A percentile compares a stretch with the other conserved stretches of the same genome.
phyloP scores from a whole-genome alignment of 345 rosid species.

The Ceriops tagal region DNA sequence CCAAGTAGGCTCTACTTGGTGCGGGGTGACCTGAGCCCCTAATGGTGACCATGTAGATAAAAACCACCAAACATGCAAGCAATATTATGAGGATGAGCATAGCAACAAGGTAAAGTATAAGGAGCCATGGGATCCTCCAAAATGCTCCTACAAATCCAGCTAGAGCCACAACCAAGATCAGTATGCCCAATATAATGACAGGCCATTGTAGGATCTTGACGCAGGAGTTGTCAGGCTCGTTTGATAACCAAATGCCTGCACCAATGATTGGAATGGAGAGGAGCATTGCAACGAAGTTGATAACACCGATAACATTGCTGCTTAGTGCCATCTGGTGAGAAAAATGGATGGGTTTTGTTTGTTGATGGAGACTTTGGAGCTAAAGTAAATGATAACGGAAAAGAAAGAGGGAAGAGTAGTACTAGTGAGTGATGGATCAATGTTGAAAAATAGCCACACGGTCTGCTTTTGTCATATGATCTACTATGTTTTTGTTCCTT shows the following conservation, averaged over 20 bases:
- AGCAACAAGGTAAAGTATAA: slow-evolving; percentile 58
- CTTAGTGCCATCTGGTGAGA: slow-evolving; percentile 57
- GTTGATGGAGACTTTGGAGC: background rate
- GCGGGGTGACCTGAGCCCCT: slow-evolving; percentile 74
- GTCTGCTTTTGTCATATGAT: slow-evolving; percentile 7
- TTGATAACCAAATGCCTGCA: slow-evolving; percentile 84
- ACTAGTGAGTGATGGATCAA: background rate
- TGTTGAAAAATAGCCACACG: slow-evolving; percentile 1
- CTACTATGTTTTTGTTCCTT: slow-evolving; percentile 26
- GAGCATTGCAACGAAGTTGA: slow-evolving; percentile 80
- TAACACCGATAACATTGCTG: slow-evolving; percentile 75
- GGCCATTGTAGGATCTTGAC: slow-evolving; percentile 92
- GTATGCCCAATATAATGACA: slow-evolving; percentile 66
- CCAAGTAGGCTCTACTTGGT: slow-evolving; percentile 75
- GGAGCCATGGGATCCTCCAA: slow-evolving; percentile 84
- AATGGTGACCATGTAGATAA: slow-evolving; percentile 68
- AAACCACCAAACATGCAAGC: slow-evolving; percentile 58
- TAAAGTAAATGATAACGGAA: background rate
- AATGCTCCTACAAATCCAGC: slow-evolving; percentile 82
- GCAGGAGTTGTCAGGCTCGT: slow-evolving; percentile 71
- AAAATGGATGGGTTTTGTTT: background rate
- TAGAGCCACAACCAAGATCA: slow-evolving; percentile 59
- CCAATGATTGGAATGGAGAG: slow-evolving; percentile 85
- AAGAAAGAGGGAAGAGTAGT: background rate
- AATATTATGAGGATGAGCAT: slow-evolving; percentile 75